phyloP scores from a whole-genome alignment of 2,329 filamentous ascomycete genomes.

The Cercospora citrullina region DNA sequence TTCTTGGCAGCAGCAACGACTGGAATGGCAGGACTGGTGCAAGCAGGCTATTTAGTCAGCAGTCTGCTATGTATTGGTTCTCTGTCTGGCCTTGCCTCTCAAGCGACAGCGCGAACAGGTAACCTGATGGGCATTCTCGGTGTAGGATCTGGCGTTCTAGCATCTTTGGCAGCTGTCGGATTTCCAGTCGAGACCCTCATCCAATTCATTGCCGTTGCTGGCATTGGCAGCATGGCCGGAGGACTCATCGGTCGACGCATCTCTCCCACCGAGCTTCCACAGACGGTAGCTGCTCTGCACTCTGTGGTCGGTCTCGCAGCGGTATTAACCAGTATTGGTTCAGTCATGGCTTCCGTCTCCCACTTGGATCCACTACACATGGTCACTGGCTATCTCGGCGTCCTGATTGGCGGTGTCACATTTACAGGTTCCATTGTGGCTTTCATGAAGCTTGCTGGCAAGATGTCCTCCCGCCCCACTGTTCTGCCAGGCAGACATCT shows the following conservation, averaged over 20 bases:
- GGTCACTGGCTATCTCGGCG: slow-evolving; percentile 81
- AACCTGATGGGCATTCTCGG: slow-evolving; percentile 86
- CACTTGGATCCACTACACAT: slow-evolving; percentile 77
- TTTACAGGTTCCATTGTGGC: slow-evolving; percentile 90
- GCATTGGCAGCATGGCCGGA: slow-evolving; percentile 67
- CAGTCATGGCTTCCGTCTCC: slow-evolving; percentile 68
- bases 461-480: slow-evolving; percentile 75
- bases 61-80: slow-evolving; percentile 83
- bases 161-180: slow-evolving; percentile 77
- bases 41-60: slow-evolving; percentile 83
- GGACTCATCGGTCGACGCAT: slow-evolving; percentile 81
- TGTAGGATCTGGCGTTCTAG: slow-evolving; percentile 78
- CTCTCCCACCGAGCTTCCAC: slow-evolving; percentile 82
- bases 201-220: slow-evolving; percentile 76
- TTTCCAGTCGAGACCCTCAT: slow-evolving; percentile 76
- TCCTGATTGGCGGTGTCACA: slow-evolving; percentile 78
- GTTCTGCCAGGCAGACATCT: slow-evolving; percentile 72
- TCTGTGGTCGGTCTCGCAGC: slow-evolving; percentile 88
- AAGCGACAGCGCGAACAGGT: slow-evolving; percentile 78
- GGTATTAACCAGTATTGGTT: slow-evolving; percentile 83
- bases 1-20: slow-evolving; percentile 78
- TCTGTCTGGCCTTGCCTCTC: slow-evolving; percentile 76
- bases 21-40: slow-evolving; percentile 78
- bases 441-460: slow-evolving; percentile 81
- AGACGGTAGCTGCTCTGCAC: slow-evolving; percentile 85